phyloP scores from a whole-genome alignment of 1,284 basidiomycete species.

The Grifola frondosa region DNA sequence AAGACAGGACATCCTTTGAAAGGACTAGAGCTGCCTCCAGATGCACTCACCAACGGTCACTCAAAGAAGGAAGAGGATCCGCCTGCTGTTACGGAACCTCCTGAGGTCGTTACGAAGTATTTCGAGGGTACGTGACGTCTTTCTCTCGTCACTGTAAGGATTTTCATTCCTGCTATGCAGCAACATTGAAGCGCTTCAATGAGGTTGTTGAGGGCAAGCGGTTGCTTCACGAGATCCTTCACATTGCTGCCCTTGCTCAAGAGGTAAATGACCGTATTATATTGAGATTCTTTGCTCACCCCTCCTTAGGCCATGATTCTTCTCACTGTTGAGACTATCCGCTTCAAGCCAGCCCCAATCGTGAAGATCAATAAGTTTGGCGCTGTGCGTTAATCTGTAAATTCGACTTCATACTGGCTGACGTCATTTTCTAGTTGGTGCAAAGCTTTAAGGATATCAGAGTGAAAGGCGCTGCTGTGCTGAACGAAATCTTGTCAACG shows the following conservation, averaged over 20 bases:
- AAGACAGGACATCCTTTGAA: conserved; percentile 69
- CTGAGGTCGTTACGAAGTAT: conserved; percentile 50
- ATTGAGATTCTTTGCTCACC: conserved; percentile 2
- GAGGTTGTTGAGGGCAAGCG: conserved; percentile 38
- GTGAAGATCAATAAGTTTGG: conserved; percentile 74
- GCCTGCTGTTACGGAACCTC: conserved; percentile 58
- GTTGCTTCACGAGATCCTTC: conserved; percentile 56
- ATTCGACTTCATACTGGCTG: conserved; percentile 5
- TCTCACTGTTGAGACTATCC: conserved; percentile 59
- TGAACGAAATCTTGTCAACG: conserved; percentile 56
- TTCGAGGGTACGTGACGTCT: conserved; percentile 58
- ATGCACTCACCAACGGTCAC: conserved; percentile 44
- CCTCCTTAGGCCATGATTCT: conserved; percentile 61
- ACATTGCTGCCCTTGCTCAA: conserved; percentile 69
- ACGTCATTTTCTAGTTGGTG: conserved; percentile 48
- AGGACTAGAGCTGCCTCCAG: conserved; percentile 52
- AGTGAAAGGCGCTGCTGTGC: conserved; percentile 44
- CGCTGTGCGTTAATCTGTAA: conserved; percentile 41
- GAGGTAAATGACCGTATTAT: conserved; percentile 47
- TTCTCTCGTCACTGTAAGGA: background rate
- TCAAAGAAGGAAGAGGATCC: conserved; percentile 70
- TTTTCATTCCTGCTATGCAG: conserved; percentile 32
- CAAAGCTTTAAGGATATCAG: conserved; percentile 64
- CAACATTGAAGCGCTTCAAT: conserved; percentile 52
- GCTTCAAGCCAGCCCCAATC: conserved; percentile 67